phyloP scores from a whole-genome alignment of 2,329 filamentous ascomycete genomes.

The Sclerotinia nivalis region DNA sequence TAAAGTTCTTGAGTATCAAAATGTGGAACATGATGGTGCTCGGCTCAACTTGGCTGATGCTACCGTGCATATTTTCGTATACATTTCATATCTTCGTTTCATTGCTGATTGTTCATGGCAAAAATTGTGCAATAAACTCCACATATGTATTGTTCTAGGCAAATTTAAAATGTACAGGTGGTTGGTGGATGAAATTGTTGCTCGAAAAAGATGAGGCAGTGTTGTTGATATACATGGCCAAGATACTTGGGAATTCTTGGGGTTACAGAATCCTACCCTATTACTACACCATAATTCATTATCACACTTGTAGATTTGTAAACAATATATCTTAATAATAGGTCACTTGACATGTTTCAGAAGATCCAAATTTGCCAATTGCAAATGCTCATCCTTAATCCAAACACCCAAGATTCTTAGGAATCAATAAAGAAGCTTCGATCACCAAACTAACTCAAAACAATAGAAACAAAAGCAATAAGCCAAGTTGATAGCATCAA shows the following conservation, averaged over 20 bases:
- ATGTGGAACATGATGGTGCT: not conserved
- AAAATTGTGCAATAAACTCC: conserved; percentile 1
- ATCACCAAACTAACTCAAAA: not conserved
- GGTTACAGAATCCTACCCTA: conserved; percentile 8
- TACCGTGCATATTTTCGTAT: conserved; percentile 7
- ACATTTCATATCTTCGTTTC: not conserved
- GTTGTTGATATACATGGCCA: conserved; percentile 13
- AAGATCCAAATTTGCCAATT: conserved; percentile 10
- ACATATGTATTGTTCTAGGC: conserved; percentile 3
- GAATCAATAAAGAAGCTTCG: not conserved
- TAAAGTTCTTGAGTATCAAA: conserved; percentile 5
- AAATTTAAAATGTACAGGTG: not conserved
- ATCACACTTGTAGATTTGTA: not conserved
- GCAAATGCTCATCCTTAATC: not conserved
- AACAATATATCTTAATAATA: conserved; percentile 2
- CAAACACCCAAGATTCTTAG: not conserved
- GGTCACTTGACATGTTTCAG: conserved; percentile 18
- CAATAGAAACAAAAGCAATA: not conserved
- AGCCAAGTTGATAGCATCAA: conserved; percentile 11
- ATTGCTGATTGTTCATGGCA: not conserved
- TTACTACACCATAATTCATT: not conserved
- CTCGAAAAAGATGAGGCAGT: conserved; percentile 2
- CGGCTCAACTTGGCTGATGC: conserved; percentile 3
- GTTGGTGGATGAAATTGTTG: conserved; percentile 15
- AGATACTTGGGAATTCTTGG: conserved; percentile 19